phyloP scores from a whole-genome alignment of 2,329 filamentous ascomycete species.

The Aureobasidium sp. region DNA sequence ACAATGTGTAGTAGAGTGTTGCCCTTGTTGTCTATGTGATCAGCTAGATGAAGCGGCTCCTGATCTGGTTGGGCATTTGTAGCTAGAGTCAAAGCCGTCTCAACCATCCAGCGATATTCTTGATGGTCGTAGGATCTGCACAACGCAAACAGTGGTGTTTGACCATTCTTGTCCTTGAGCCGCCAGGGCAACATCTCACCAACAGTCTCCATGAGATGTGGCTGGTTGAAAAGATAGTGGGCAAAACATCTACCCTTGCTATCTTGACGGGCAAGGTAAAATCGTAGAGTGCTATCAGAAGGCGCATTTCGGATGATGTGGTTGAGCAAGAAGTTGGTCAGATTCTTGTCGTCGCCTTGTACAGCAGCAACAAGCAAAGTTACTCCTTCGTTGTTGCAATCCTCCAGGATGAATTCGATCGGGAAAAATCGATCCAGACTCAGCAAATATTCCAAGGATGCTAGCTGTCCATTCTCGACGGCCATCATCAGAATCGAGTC shows the following conservation, averaged over 20 bases:
- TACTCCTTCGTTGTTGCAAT: conserved; percentile 83
- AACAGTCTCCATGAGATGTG: conserved; percentile 68
- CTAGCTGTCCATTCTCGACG: conserved; percentile 54
- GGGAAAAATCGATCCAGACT: conserved; percentile 71
- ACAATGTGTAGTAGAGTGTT: conserved; percentile 96
- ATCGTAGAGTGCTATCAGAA: conserved; percentile 49
- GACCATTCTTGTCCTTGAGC: conserved; percentile 88
- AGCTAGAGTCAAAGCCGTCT: conserved; percentile 68
- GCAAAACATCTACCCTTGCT: conserved; percentile 79
- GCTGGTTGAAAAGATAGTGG: conserved; percentile 94
- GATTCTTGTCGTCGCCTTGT: conserved; percentile 68
- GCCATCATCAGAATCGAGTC: conserved; percentile 68
- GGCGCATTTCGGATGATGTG: conserved; percentile 54
- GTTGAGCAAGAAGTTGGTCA: conserved; percentile 69
- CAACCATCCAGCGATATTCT: conserved; percentile 81
- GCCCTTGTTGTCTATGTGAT: conserved; percentile 86
- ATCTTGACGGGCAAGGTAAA: conserved; percentile 72
- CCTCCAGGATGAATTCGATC: conserved; percentile 62
- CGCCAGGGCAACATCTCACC: conserved; percentile 78
- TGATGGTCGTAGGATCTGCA: conserved; percentile 93
- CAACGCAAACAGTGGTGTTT: conserved; percentile 93
- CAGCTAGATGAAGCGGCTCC: conserved; percentile 76
- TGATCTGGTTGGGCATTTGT: conserved; percentile 68
- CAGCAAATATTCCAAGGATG: conserved; percentile 72
- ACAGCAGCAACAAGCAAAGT: conserved; percentile 85